A percentile compares a stretch with the other conserved stretches of the same genome.
Evolutionary conservation across 345 rosid species (phyloP).

Genomic region (Hypericum perforatum): DNA sequence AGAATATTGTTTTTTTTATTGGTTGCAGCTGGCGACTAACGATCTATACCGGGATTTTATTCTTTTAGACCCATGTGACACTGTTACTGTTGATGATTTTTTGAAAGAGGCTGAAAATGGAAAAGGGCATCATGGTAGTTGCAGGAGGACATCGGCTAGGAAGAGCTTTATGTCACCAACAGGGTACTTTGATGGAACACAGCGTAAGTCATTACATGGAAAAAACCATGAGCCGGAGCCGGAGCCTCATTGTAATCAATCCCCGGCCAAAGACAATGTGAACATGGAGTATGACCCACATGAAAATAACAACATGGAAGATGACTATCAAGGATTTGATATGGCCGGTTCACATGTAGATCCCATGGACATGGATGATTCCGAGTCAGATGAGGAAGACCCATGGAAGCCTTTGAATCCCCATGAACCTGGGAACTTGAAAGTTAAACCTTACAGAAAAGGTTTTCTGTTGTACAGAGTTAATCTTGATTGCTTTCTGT

Average conservation of each 20-base stretch:
- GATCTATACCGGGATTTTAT: conserved; percentile 80
- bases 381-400: conserved; percentile 45
- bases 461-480: conserved; percentile 29
- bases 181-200: conserved; percentile 53
- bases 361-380: conserved; percentile 38
- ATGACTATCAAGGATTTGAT: conserved; percentile 32
- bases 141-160: conserved; percentile 32
- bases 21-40: conserved; percentile 69
- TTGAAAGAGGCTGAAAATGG: conserved; percentile 30
- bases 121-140: conserved; percentile 34
- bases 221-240: too few relatives aligned
- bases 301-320: conserved; percentile 26
- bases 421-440: conserved; percentile 83
- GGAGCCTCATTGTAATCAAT: conserved; percentile 26
- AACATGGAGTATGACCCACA: conserved; percentile 23
- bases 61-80: conserved; percentile 74
- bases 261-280: conserved; percentile 34
- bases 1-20: conserved; percentile 9
- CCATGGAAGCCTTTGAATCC: conserved; percentile 96
- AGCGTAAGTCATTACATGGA: conserved; percentile 42
- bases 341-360: conserved; percentile 44
- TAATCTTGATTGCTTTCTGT: conserved; percentile 11
- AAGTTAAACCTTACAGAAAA: conserved; percentile 75
- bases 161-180: conserved; percentile 53
- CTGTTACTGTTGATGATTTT: conserved; percentile 45